Base-by-base conservation (phyloP, 169 alveolate genomes). In the Cyclospora cayetanensis region DNA sequence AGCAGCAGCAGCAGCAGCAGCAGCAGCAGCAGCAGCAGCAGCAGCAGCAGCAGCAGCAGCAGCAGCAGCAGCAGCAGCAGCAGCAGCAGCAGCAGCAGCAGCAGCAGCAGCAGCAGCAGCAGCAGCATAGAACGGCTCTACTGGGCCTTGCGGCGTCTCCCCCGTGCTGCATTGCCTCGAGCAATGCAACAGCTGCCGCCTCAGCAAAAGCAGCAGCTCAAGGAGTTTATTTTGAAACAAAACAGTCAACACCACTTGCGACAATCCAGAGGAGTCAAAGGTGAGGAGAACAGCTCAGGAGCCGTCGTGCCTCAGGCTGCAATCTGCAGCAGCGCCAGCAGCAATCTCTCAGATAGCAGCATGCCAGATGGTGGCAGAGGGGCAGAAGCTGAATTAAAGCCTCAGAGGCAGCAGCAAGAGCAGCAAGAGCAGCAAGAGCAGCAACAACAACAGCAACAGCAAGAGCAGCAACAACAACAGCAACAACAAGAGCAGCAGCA, bases 81-180 rank as follows among this genome's bases (percentile, higher is more conserved):
- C 41, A 27, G 77, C 77, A 27, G 37, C 77, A 65, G 77, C 77
- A 65, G 34, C 77, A 65, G 39, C 34, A 65, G 77, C 77, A 65
- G 77, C 77, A 65, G 77, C 77, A 65, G 77, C 77, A 65, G 39
- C 42, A 65, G 77, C 77, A 65, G 77, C 77, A 65, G 77, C 77
- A 65, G 77, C 77, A 65, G 12, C 39, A 65, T 65, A 7, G 77
- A 65, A 41, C 77, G 31, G 77, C 77, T 65, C 20, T 65, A 65
- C 77, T 65, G 77, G 77, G 77, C 77, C 41, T 41, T 65, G 41
- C 31, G 37, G 77, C 77, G 77, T 2, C 77, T 65, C 18, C 77
- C 77, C 34, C 1, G 77, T 4, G 31, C 43, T 18, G 34, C 77
- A 12, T 65, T 35, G 77, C 77, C 77, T 27, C 35, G 39, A 3